Evolutionary conservation across 306 rosid genomes (phyloP).

Genomic region (Begonia fuchsioides): DNA sequence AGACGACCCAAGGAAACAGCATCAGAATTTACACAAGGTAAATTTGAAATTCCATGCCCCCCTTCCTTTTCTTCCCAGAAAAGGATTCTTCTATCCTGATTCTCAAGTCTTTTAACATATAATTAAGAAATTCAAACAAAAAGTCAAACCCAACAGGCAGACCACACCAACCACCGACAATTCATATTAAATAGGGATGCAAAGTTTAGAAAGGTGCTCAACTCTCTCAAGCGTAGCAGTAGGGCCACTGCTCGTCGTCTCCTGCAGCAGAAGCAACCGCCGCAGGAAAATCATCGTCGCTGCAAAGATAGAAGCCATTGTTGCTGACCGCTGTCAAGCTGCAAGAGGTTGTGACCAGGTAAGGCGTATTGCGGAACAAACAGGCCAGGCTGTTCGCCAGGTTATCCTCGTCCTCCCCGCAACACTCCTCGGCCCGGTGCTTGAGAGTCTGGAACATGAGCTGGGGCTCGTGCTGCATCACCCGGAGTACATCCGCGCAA

Average conservation of each 20-base stretch:
- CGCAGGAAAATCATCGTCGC: constrained; percentile 19
- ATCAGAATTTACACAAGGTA: no score
- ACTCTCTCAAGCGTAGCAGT: constrained; percentile 35
- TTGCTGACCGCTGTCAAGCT: constrained; percentile 35
- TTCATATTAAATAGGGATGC: not conserved
- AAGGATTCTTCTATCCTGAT: no score
- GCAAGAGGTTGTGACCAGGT: constrained; percentile 34
- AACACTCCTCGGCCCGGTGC: constrained; percentile 64
- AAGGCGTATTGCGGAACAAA: constrained; percentile 70
- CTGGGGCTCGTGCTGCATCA: constrained; percentile 96
- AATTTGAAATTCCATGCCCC: no score
- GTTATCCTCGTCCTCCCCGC: constrained; percentile 17
- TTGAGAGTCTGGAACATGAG: constrained; percentile 93
- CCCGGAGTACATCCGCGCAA: constrained; percentile 73
- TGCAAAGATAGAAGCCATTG: constrained; percentile 41
- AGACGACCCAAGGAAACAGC: no score
- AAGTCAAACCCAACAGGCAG: no score
- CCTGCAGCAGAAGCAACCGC: constrained; percentile 10
- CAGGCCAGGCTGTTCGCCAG: constrained; percentile 37
- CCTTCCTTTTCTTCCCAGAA: no score
- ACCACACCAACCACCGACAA: no score
- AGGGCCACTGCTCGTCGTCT: constrained; percentile 58
- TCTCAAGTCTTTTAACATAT: no score
- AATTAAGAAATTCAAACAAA: no score
- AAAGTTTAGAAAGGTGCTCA: not conserved